Conservation (phyloP, 2,329 filamentous ascomycete species). For the Cercospora sp. region DNA sequence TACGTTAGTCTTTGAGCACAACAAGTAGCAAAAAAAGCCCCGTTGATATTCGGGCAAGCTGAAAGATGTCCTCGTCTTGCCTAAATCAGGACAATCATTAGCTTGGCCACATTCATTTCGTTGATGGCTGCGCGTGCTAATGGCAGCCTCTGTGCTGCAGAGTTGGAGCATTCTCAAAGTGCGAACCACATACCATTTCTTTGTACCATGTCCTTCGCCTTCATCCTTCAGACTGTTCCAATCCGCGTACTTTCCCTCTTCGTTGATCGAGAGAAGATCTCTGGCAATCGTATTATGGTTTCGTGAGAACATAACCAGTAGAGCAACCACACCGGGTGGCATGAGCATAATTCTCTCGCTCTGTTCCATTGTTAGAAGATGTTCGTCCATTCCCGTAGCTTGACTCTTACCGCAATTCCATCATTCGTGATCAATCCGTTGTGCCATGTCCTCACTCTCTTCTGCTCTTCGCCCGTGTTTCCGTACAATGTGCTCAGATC, state of each 20-base stretch:
- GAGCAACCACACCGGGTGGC: conserved; percentile 48
- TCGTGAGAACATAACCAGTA: conserved; percentile 48
- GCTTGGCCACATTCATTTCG: background rate
- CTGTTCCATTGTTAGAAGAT: background rate
- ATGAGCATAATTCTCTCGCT: conserved; percentile 51
- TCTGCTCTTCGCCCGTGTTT: conserved; percentile 47
- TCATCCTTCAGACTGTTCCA: conserved; percentile 44
- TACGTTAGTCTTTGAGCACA: conserved; percentile 51
- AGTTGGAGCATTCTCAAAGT: background rate
- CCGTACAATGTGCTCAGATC: conserved; percentile 51
- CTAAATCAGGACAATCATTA: conserved; percentile 16
- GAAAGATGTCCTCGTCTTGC: conserved; percentile 53
- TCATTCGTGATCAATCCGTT: conserved; percentile 48
- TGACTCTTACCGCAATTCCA: conserved; percentile 39
- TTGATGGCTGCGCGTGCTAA: background rate
- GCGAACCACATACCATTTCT: conserved; percentile 40
- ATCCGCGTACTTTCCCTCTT: conserved; percentile 45
- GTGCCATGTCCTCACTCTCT: conserved; percentile 46
- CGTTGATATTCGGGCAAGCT: conserved; percentile 50
- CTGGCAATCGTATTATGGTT: conserved; percentile 50
- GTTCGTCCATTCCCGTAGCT: background rate
- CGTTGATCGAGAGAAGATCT: conserved; percentile 46
- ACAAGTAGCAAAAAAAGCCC: conserved; percentile 50
- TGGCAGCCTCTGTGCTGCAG: background rate
- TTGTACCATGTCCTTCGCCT: conserved; percentile 24